Base-by-base conservation (phyloP, 2,329 filamentous ascomycete genomes). In the Beauveria australis region DNA sequence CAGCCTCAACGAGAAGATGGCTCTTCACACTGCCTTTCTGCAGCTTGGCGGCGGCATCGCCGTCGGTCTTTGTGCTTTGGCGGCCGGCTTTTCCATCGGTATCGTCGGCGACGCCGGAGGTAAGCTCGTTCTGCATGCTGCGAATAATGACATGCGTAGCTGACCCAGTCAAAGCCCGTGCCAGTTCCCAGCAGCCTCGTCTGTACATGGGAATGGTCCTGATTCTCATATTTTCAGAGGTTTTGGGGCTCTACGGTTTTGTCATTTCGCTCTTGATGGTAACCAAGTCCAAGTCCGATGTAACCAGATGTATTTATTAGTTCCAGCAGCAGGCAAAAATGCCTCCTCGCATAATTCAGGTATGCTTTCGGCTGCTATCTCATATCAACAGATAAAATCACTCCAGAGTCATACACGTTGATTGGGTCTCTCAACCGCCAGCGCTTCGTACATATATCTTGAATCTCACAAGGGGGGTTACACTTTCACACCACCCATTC, bases 401-500 rank as follows among this genome's bases (percentile, higher is more conserved):
- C 24, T n/a, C 19, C 3, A 30, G n/a, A 53, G 41, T 53, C 53
- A 28, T 46, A 47, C 57, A 53, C 28, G 48, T 22, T n/a, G 14
- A 33, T 44, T 37, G 40, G 5, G 14, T 28, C 40, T 40, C 28
- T 37, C 48, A 53, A 47, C 49, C 10, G 41, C 48, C 48, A 12
- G 40, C 28, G 57, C 48, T 46, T 26, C 19, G 41, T 47, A 47
- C 26, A 59, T 55, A 44, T 16, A 51, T 41, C 55, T 51, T 49
- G 22, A 8, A 26, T 28, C 43, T 48, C 19, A 16, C 19, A 19
- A n/a, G 14, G 33, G 3, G 24, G 22, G 3, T n/a, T 18, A 10
- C 26, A 19, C 28, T 41, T 22, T 75, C 74, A 89, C 63, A 89
- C 73, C 56, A 84, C 86, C 94, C 94, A 99, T 69, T 96, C 92